A percentile compares a stretch with the other conserved stretches of the same genome.
phyloP scores from a whole-genome alignment of 176 grass and related monocot genomes.

The Canna indica region DNA sequence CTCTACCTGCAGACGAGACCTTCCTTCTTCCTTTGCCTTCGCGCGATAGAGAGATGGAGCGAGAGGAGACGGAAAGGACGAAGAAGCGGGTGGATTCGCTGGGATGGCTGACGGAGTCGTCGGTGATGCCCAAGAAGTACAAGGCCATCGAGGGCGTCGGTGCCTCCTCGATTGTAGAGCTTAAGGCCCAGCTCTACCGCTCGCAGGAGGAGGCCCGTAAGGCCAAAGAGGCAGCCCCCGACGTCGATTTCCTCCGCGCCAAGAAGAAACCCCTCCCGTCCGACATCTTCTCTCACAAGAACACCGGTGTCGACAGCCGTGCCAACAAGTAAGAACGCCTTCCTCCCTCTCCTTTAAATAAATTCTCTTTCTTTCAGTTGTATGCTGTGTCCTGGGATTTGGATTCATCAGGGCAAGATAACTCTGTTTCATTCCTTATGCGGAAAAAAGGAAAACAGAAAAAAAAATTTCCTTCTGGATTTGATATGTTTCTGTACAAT shows the following conservation, averaged over 20 bases:
- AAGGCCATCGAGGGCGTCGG: slow-evolving; percentile 91
- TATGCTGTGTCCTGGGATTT: not conserved
- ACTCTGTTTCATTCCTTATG: not conserved
- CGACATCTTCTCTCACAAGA: slow-evolving; percentile 37
- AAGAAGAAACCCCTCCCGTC: slow-evolving; percentile 3
- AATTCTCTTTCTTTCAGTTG: slow-evolving; percentile 4
- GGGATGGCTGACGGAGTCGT: slow-evolving; percentile 94
- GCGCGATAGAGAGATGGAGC: not conserved
- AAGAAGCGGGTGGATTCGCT: slow-evolving; percentile 65
- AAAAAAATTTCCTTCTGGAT: too few species aligned
- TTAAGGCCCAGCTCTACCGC: slow-evolving; percentile 39
- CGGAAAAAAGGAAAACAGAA: too few species aligned
- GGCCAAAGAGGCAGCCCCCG: slow-evolving; percentile 35
- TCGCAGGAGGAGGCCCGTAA: too few species aligned
- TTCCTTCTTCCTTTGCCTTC: not conserved
- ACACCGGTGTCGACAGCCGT: slow-evolving; percentile 60
- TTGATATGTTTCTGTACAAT: too few species aligned
- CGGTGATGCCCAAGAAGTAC: slow-evolving; percentile 97
- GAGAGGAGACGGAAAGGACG: slow-evolving; percentile 13
- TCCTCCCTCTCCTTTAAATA: not conserved
- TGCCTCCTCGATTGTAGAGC: slow-evolving; percentile 81
- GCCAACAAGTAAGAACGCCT: slow-evolving; percentile 41
- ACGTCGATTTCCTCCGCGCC: slow-evolving; percentile 58
- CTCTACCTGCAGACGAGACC: not conserved
- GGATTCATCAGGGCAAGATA: not conserved